These are phyloP conservation scores for Begonia masoniana DNA, from an alignment of 306 rosid species.

Conservation along the genomic window DNA sequence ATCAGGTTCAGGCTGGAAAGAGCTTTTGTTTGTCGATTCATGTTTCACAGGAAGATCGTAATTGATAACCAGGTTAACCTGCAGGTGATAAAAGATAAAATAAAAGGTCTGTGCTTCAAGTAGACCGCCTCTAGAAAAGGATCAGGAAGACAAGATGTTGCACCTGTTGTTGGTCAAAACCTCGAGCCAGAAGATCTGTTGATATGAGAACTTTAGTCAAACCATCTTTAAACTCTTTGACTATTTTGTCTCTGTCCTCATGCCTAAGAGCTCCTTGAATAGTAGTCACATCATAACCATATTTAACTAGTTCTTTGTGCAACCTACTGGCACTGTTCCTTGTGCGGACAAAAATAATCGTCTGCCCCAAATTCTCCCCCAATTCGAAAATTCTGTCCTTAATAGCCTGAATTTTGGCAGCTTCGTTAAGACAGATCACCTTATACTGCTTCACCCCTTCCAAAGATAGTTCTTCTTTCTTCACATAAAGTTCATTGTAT, in stretches of 20 bases:
- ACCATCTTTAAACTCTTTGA: constrained; percentile 74
- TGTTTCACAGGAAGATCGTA: constrained; percentile 67
- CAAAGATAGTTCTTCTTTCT: constrained; percentile 74
- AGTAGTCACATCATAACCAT: constrained; percentile 61
- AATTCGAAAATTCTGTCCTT: constrained; percentile 58
- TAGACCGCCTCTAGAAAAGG: not conserved
- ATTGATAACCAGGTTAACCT: constrained; percentile 79
- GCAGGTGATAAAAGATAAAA: constrained; percentile 5
- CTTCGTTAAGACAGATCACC: constrained; percentile 60
- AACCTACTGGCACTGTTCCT: constrained; percentile 51
- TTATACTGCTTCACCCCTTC: constrained; percentile 76
- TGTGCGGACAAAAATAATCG: constrained; percentile 67
- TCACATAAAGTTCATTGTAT: constrained; percentile 70
- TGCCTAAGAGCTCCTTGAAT: constrained; percentile 56
- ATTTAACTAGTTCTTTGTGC: constrained; percentile 40
- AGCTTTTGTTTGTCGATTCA: constrained; percentile 5
- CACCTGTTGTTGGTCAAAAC: constrained; percentile 90
- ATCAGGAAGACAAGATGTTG: constrained; percentile 1
- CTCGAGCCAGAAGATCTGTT: constrained; percentile 76
- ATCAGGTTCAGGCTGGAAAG: constrained; percentile 38
- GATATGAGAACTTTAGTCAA: constrained; percentile 73
- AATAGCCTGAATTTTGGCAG: constrained; percentile 41
- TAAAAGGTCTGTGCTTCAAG: constrained; percentile 6
- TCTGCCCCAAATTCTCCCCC: constrained; percentile 86
- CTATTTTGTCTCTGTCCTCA: constrained; percentile 66